Evolutionary conservation across 805 yeast species (phyloP).

Genomic region (Wickerhamomyces xylosicus): DNA sequence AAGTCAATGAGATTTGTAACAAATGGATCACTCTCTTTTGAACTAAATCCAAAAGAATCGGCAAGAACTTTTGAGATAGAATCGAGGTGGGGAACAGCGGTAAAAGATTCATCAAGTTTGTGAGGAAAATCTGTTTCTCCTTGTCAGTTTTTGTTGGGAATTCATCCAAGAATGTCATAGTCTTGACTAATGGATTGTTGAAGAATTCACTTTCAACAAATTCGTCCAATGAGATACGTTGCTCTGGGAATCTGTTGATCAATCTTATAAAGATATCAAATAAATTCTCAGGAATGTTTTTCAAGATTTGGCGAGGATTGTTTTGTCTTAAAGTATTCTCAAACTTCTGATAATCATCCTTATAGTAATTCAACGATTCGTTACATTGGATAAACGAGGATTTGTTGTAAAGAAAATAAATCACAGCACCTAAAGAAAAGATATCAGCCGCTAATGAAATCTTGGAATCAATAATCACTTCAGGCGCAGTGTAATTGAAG

Average conservation of each 20-base stretch:
- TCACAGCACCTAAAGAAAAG: slow-evolving; percentile 74
- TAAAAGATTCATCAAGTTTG: slow-evolving; percentile 45
- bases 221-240: slow-evolving; percentile 50
- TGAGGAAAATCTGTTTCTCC: slow-evolving; percentile 62
- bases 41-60: slow-evolving; percentile 48
- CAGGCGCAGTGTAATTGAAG: slow-evolving; percentile 78
- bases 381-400: slow-evolving; percentile 39
- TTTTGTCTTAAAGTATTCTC: slow-evolving; percentile 33
- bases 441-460: slow-evolving; percentile 66
- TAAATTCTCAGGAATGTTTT: slow-evolving; percentile 50
- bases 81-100: slow-evolving; percentile 42
- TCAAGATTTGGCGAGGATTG: slow-evolving; percentile 30
- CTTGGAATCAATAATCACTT: slow-evolving; percentile 55
- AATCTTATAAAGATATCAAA: slow-evolving; percentile 38
- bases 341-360: slow-evolving; percentile 41
- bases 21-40: slow-evolving; percentile 29
- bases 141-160: slow-evolving; percentile 60
- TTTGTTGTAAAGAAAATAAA: slow-evolving; percentile 55
- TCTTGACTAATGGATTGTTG: slow-evolving; percentile 73
- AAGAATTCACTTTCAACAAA: slow-evolving; percentile 67
- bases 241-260: slow-evolving; percentile 45
- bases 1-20: slow-evolving; percentile 37
- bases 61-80: slow-evolving; percentile 52
- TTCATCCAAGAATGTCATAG: slow-evolving; percentile 75
- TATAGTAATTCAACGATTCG: slow-evolving; percentile 50